Evolutionary conservation across 169 alveolate genomes (phyloP).

Genomic region (Plasmodium malariae): DNA sequence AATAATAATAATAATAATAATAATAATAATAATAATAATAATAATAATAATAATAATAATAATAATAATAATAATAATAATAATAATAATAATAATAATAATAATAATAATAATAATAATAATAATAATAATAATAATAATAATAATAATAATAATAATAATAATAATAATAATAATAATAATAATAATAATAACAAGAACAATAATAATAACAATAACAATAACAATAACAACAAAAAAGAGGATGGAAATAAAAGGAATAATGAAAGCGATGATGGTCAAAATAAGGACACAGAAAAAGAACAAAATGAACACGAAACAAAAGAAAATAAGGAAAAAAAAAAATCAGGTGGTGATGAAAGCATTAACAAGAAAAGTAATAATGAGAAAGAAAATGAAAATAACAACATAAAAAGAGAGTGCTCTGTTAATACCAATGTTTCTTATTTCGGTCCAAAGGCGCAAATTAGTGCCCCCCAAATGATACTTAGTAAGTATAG

Average conservation of each 20-base stretch:
- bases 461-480: neutral
- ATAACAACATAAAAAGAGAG: neutral
- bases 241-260: neutral
- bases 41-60: neutral
- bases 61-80: constrained; percentile 6
- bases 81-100: constrained; percentile 14
- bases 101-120: constrained; percentile 15
- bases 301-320: neutral
- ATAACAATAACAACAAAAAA: neutral
- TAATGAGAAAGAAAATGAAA: neutral
- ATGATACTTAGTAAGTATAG: neutral
- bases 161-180: constrained; percentile 8
- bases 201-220: neutral
- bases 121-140: constrained; percentile 15
- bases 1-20: constrained; percentile 2
- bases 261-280: neutral
- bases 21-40: neutral
- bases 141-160: neutral
- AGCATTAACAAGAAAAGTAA: neutral
- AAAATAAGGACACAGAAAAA: neutral
- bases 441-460: constrained; percentile 24
- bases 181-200: neutral
- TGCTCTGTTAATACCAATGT: neutral
- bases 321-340: too few species aligned
- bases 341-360: neutral